Evolutionary conservation across 1,284 basidiomycete genomes (phyloP).

Genomic region (Cryptococcus hybrid): DNA sequence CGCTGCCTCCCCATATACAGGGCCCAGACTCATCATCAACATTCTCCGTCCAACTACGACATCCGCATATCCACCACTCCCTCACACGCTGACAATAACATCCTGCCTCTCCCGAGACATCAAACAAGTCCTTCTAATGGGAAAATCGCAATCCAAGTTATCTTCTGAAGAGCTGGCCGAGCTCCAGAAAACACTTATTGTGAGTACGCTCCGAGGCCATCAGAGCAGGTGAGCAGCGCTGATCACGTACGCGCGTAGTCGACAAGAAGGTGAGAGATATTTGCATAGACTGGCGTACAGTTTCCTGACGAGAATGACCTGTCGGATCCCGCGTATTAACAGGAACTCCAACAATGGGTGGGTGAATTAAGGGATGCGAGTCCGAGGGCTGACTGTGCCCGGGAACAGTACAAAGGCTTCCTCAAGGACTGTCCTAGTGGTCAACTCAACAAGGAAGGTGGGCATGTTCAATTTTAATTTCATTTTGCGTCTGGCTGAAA

Average conservation of each 20-base stretch:
- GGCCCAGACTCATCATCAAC: no score
- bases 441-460: slow-evolving; percentile 80
- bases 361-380: background rate
- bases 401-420: slow-evolving; percentile 89
- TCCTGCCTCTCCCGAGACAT: background rate
- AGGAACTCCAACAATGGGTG: slow-evolving; percentile 94
- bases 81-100: no score
- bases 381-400: background rate
- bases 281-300: background rate
- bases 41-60: no score
- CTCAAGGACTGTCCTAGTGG: slow-evolving; percentile 98
- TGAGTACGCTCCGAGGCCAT: slow-evolving; percentile 52
- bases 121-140: slow-evolving; percentile 55
- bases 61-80: no score
- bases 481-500: background rate
- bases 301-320: background rate
- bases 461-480: slow-evolving; percentile 1
- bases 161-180: slow-evolving; percentile 92
- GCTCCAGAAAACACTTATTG: slow-evolving; percentile 95
- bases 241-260: slow-evolving; percentile 57
- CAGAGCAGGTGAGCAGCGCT: background rate
- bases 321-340: background rate
- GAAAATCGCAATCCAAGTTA: slow-evolving; percentile 96
- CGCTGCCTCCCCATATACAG: no score
- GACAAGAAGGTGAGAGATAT: slow-evolving; percentile 75